Conservation (phyloP, 495 filamentous ascomycete genomes). For the Podospora tetraspora region DNA sequence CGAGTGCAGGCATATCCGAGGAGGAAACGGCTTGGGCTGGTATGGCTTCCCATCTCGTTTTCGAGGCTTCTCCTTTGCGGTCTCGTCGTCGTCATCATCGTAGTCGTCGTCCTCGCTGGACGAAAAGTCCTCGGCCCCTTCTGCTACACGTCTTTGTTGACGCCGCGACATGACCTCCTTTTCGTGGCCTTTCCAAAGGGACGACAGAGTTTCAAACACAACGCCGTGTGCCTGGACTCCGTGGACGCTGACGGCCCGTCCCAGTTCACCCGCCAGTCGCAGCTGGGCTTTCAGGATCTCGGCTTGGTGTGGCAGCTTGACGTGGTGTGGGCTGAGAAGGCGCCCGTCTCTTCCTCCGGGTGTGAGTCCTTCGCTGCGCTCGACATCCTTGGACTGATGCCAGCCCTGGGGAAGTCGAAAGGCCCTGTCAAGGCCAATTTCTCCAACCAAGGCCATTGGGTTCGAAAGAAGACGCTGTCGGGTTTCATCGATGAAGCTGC, state of each 20-base stretch:
- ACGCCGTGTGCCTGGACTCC: constrained; percentile 87
- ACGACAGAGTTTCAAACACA: constrained; percentile 67
- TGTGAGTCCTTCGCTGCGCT: constrained; percentile 50
- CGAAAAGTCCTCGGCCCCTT: constrained; percentile 45
- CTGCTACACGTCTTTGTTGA: constrained; percentile 44
- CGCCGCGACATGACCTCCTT: constrained; percentile 59
- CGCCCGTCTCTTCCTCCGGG: constrained; percentile 81
- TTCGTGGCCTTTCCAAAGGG: constrained; percentile 80
- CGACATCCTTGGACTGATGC: constrained; percentile 28
- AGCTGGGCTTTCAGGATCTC: constrained; percentile 74
- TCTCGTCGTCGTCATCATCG: constrained; percentile 18
- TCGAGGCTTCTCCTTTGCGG: constrained; percentile 13
- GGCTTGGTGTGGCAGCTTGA: constrained; percentile 73
- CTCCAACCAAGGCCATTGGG: constrained; percentile 73
- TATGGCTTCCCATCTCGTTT: constrained; percentile 13
- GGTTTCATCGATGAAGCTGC: constrained; percentile 59
- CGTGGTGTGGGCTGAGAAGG: constrained; percentile 64
- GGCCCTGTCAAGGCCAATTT: constrained; percentile 79
- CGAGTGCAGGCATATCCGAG: constrained; percentile 89
- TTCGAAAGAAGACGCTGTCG: constrained; percentile 54
- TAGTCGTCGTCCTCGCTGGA: constrained; percentile 39
- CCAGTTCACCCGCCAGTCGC: constrained; percentile 75
- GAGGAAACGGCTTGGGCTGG: constrained; percentile 62
- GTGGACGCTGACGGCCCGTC: constrained; percentile 78
- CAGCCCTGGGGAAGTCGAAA: constrained; percentile 74